phyloP scores from a whole-genome alignment of 1,284 basidiomycete genomes.

The Trametes sp. region DNA sequence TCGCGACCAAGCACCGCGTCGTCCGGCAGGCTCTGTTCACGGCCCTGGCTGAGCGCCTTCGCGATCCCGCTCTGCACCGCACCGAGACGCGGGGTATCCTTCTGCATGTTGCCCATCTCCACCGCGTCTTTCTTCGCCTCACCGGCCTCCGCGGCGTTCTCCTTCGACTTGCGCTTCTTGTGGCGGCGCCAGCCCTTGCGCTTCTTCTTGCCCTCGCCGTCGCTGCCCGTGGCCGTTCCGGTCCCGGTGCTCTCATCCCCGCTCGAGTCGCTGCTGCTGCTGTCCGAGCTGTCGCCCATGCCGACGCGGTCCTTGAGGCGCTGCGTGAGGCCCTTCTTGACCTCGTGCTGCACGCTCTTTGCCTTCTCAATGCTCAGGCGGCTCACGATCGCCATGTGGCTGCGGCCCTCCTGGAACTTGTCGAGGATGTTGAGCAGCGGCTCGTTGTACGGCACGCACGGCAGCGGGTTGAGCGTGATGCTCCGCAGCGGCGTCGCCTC shows the following conservation, averaged over 20 bases:
- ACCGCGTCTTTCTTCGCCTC: conserved; percentile 16
- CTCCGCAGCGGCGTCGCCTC: conserved; percentile 80
- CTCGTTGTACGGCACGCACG: conserved; percentile 85
- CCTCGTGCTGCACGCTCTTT: conserved; percentile 68
- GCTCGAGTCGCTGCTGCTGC: conserved; percentile 36
- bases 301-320: conserved; percentile 70
- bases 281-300: conserved; percentile 63
- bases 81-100: conserved; percentile 24
- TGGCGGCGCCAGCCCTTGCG: conserved; percentile 26
- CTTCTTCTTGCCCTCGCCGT: conserved; percentile 28
- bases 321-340: conserved; percentile 72
- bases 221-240: conserved; percentile 40
- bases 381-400: conserved; percentile 91
- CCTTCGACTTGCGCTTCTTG: conserved; percentile 31
- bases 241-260: conserved; percentile 42
- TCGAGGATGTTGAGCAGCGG: conserved; percentile 88
- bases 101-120: conserved; percentile 27
- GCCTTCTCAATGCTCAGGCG: conserved; percentile 58
- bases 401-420: conserved; percentile 91
- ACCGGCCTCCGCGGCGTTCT: conserved; percentile 19
- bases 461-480: conserved; percentile 82
- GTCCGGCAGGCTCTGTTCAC: conserved; percentile 84
- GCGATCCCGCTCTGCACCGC: conserved; percentile 28
- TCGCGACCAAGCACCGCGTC: conserved; percentile 79
- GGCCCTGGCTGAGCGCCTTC: conserved; percentile 45